Percentiles rank a stretch among this genome's conserved stretches.
These are phyloP conservation scores for Leucogyrophana mollusca DNA, from an alignment of 768 basidiomycete species.

Conservation along the genomic window DNA sequence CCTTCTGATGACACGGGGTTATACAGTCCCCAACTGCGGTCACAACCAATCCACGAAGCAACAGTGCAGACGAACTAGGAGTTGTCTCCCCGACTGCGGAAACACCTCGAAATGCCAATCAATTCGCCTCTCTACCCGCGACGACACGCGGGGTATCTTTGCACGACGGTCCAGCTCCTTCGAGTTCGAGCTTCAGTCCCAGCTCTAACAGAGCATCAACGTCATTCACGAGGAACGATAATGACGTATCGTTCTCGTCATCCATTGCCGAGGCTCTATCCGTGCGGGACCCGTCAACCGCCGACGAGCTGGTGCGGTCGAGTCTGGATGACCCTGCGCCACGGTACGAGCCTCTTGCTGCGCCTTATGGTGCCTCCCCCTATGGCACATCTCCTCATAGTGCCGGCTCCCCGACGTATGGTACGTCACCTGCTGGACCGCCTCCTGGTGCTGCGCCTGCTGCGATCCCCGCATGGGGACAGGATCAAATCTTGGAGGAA, in stretches of 20 bases:
- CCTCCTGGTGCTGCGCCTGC: constrained; percentile 43
- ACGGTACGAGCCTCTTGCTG: constrained; percentile 31
- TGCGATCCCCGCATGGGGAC: constrained; percentile 31
- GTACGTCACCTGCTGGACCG: constrained; percentile 37
- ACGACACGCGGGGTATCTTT: constrained; percentile 25
- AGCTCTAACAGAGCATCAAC: constrained; percentile 18
- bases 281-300: constrained; percentile 13
- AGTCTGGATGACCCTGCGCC: constrained; percentile 34
- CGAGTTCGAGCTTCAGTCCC: constrained; percentile 2
- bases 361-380: background rate
- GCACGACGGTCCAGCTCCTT: constrained; percentile 27
- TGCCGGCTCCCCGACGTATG: constrained; percentile 12
- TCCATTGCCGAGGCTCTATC: constrained; percentile 38
- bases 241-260: constrained; percentile 31
- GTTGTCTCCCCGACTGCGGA: constrained; percentile 1
- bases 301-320: constrained; percentile 5
- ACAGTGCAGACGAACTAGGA: constrained; percentile 25
- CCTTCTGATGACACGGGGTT: too few relatives aligned
- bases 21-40: too few relatives aligned
- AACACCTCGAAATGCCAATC: constrained; percentile 12
- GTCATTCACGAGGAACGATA: background rate
- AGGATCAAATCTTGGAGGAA: constrained; percentile 31
- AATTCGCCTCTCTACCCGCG: constrained; percentile 70
- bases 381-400: background rate
- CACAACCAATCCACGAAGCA: too few relatives aligned